A percentile compares a stretch with the other conserved stretches of the same genome.
Conservation (phyloP, 2,329 filamentous ascomycete genomes). For the Epichloe bromicola region DNA sequence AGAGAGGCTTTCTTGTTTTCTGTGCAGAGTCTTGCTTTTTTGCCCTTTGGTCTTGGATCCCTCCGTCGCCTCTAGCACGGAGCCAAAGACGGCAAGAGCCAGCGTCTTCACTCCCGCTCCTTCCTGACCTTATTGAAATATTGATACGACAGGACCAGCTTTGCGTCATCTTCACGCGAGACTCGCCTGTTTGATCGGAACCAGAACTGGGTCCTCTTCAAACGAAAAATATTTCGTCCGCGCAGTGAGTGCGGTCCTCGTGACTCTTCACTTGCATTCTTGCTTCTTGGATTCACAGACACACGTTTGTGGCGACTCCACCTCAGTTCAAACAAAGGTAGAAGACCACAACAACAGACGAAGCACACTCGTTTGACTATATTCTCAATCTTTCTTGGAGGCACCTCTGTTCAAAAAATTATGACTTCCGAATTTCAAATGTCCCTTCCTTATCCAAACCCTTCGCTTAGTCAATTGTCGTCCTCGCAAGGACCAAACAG, state of each 20-base stretch:
- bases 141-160: not conserved
- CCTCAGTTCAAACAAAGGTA: not conserved
- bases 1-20: not conserved
- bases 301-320: not conserved
- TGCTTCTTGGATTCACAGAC: slow-evolving; percentile 1
- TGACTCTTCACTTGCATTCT: not conserved
- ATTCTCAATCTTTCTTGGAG: slow-evolving; percentile 1
- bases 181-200: slow-evolving; percentile 1
- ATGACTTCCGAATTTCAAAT: slow-evolving; percentile 17
- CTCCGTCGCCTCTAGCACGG: not conserved
- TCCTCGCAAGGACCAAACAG: slow-evolving; percentile 5
- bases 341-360: not conserved
- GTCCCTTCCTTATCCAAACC: slow-evolving; percentile 22
- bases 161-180: slow-evolving; percentile 3
- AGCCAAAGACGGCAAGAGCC: not conserved
- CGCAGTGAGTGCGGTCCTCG: not conserved
- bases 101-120: not conserved
- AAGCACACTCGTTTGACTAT: not conserved
- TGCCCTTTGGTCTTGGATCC: not conserved
- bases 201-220: not conserved
- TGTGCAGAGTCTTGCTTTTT: not conserved
- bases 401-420: not conserved
- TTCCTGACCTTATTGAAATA: not conserved
- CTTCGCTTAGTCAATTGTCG: slow-evolving; percentile 19
- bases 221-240: not conserved